Evolutionary conservation across 768 basidiomycete species (phyloP), one percentile per base, ranked within the genome.

Genomic region (Coprinopsis sp.): DNA sequence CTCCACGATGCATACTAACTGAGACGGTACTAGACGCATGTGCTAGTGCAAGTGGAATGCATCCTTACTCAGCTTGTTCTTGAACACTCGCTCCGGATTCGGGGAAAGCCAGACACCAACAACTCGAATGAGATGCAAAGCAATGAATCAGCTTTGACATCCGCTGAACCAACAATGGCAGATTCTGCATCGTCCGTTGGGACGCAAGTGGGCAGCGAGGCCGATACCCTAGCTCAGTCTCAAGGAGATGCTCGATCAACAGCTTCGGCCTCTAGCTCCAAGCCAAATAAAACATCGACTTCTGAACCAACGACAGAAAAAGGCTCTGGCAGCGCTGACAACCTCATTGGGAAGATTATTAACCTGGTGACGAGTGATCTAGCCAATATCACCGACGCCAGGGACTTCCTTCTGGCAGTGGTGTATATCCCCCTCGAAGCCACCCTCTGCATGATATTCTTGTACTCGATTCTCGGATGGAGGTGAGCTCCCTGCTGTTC

Each of bases 271-370:
- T n/a, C n/a, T n/a, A n/a, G n/a, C n/a, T n/a, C n/a, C n/a, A n/a
- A n/a, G n/a, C n/a, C n/a, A n/a, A n/a, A n/a, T n/a, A n/a, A n/a
- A n/a, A 11, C 43, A 18, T n/a, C n/a, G n/a, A n/a, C n/a, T n/a
- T n/a, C n/a, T n/a, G n/a, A n/a, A n/a, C n/a, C n/a, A n/a, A n/a
- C n/a, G n/a, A 19, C 18, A 46, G 24, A 37, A 30, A 21, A 44
- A 37, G 48, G 52, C 12, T 39, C 48, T 11, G 39, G 53, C 45
- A 52, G 49, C 31, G 47, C 54, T 4, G 53, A 49, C 27, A 82
- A 84, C 54, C 63, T 88, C 10, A 74, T 83, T 27, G 88, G 89
- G 22, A 84, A 79, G 57, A 82, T 91, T 58, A 89, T 85, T 60
- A 89, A 88, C 44, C 67, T 89, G 6, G 77, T 88, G 44, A 81